These are phyloP conservation scores for Mesostigma viride DNA, from an alignment of 139 green algal species.

Conservation along the genomic window DNA sequence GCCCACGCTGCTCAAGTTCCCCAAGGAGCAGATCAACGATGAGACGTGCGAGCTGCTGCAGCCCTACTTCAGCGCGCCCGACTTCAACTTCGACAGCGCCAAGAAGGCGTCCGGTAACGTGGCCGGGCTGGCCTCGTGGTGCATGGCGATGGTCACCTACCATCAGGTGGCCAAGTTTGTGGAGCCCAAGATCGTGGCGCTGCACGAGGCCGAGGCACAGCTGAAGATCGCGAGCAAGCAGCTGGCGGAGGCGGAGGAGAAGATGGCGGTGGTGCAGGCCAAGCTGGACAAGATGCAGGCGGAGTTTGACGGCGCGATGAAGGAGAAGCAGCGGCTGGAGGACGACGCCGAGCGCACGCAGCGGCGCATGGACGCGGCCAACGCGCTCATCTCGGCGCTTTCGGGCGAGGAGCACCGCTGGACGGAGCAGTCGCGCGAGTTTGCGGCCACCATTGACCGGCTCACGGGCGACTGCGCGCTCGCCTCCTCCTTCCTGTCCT, in stretches of 20 bases:
- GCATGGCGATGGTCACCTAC: constrained; percentile 85
- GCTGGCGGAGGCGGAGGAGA: constrained; percentile 75
- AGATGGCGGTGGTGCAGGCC: constrained; percentile 76
- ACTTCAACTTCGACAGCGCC: constrained; percentile 85
- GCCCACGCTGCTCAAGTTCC: constrained; percentile 72
- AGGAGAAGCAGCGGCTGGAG: constrained; percentile 77
- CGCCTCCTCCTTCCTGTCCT: constrained; percentile 65
- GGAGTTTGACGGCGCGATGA: constrained; percentile 81
- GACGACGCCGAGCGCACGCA: constrained; percentile 72
- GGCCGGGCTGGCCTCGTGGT: constrained; percentile 87
- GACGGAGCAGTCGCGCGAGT: constrained; percentile 73
- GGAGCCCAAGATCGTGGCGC: constrained; percentile 82
- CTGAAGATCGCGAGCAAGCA: constrained; percentile 75
- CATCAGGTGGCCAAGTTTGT: constrained; percentile 79
- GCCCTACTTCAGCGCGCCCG: constrained; percentile 75
- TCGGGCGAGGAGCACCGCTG: constrained; percentile 74
- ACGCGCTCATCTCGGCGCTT: constrained; percentile 73
- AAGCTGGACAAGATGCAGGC: constrained; percentile 85
- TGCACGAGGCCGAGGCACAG: constrained; percentile 70
- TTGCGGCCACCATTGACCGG: constrained; percentile 64
- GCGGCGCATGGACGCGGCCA: constrained; percentile 80
- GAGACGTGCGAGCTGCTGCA: constrained; percentile 78
- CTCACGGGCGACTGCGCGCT: constrained; percentile 79
- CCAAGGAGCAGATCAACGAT: constrained; percentile 89
- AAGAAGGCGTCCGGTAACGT: constrained; percentile 77